These are phyloP conservation scores for Ophiostoma sp. DNA, from an alignment of 2,329 filamentous ascomycete species.

Conservation along the genomic window DNA sequence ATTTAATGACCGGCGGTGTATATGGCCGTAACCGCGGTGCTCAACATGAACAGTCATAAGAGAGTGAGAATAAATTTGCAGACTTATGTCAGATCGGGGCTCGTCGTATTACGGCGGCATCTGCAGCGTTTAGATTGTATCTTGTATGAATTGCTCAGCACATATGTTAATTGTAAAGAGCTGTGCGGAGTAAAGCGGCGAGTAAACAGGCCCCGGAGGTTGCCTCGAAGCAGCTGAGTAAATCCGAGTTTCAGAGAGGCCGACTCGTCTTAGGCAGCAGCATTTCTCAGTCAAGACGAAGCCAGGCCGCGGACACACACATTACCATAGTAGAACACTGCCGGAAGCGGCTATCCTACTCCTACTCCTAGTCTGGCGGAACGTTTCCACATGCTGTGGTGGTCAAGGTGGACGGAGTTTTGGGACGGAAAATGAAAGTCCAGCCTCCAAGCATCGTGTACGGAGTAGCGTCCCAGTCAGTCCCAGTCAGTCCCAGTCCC, in stretches of 20 bases:
- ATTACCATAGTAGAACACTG: background rate
- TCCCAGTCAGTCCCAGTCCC: constrained; percentile 2
- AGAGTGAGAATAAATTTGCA: background rate
- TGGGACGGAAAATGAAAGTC: background rate
- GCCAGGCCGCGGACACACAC: background rate
- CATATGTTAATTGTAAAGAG: background rate
- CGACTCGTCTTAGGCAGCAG: background rate
- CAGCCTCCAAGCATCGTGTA: background rate
- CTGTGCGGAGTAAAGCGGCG: background rate
- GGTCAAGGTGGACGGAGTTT: background rate
- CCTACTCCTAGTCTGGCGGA: background rate
- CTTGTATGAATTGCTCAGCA: background rate
- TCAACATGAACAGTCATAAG: background rate
- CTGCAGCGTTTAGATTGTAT: background rate
- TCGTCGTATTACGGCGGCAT: background rate
- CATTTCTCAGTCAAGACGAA: background rate
- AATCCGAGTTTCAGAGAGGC: background rate
- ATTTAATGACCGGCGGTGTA: constrained; percentile 3
- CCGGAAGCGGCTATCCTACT: background rate
- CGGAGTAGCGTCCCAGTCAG: background rate
- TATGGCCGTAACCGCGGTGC: background rate
- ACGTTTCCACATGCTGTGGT: too few relatives aligned
- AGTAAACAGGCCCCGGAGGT: background rate
- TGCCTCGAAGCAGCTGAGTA: background rate
- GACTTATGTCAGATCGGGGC: background rate